Evolutionary conservation across 345 rosid genomes (phyloP), one percentile per base, ranked within the genome.

Genomic region (Clarkia xantiana): DNA sequence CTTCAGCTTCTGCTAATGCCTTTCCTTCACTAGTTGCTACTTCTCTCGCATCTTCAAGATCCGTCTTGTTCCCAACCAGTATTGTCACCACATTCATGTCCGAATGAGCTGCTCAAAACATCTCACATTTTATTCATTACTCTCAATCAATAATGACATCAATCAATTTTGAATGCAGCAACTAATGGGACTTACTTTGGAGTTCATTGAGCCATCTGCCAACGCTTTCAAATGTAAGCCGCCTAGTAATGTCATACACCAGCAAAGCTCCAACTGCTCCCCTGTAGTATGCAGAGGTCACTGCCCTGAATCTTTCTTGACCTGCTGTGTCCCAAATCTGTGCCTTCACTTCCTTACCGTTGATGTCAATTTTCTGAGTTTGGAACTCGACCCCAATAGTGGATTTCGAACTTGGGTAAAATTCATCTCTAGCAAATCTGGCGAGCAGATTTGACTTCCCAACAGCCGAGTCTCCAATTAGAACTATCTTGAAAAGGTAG

Each of bases 281-380:
- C 53, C 97, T 67, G 67, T 90, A 90, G 58, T 90, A 90, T 9
- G 97, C 96, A 55, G 96, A 86, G 42, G 96, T 90, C 46, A 90
- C 96, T 49, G 97, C 97, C 62, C 97, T 79, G 60, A 90, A 86
- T 53, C 97, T 89, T 65, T 90, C 95, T 75, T 90, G 97, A 62
- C 97, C 97, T 7, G 97, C 97, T 23, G 95, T 90, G 64, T 90
- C 97, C 97, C 97, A 90, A 62, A 90, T 86, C 71, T 90, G 97
- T 4, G 96, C 96, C 67, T 90, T 86, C 67, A 86, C 56, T 76
- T 86, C 97, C 68, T 83, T 90, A 1, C 94, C 95, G 7, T 81
- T 79, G 19, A 90, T 86, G 72, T 71, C 84, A 64, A 90, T 65
- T 75, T 86, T 90, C 53, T 86, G 97, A 2, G 97, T 90, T 72